Percentiles rank a stretch among this genome's conserved stretches.
phyloP scores from a whole-genome alignment of 1,139 yeast species.

The Diutina neorugosa region DNA sequence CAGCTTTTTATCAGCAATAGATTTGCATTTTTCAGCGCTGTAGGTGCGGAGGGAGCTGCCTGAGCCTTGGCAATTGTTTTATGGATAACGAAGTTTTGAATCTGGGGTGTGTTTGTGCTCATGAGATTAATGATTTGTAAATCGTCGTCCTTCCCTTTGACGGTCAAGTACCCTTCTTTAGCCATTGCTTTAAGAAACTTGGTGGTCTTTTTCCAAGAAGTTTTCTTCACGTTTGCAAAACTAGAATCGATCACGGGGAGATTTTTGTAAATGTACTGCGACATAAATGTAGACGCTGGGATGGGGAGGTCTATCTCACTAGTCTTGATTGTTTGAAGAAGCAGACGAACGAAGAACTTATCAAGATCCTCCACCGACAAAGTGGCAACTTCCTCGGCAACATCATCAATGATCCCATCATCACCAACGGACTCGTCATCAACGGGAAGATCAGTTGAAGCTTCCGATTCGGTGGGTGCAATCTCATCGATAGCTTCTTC shows the following conservation, averaged over 20 bases:
- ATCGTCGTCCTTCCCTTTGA: slow-evolving; percentile 74
- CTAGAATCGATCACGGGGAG: slow-evolving; percentile 45
- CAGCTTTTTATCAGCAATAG: slow-evolving; percentile 26
- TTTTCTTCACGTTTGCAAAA: slow-evolving; percentile 61
- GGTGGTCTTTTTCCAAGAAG: slow-evolving; percentile 83
- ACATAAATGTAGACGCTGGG: slow-evolving; percentile 62
- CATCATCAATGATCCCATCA: neutral
- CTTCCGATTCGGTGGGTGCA: slow-evolving; percentile 6
- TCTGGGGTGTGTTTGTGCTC: slow-evolving; percentile 32
- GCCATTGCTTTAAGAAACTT: slow-evolving; percentile 81
- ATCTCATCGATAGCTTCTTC: slow-evolving; percentile 6
- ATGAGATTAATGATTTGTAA: slow-evolving; percentile 30
- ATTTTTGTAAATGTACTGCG: slow-evolving; percentile 55
- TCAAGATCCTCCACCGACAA: slow-evolving; percentile 67
- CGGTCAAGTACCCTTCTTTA: slow-evolving; percentile 48
- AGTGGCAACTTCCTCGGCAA: neutral
- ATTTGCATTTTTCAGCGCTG: slow-evolving; percentile 12
- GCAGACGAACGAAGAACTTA: slow-evolving; percentile 55
- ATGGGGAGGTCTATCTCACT: slow-evolving; percentile 50
- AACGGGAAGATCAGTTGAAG: slow-evolving; percentile 4
- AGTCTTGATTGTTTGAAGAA: slow-evolving; percentile 54
- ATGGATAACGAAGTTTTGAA: slow-evolving; percentile 56
- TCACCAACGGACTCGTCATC: slow-evolving; percentile 6
- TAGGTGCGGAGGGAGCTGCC: slow-evolving; percentile 10
- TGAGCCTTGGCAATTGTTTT: slow-evolving; percentile 21